Base-by-base conservation (phyloP, 2,329 filamentous ascomycete species). In the Aspergillus persii region DNA sequence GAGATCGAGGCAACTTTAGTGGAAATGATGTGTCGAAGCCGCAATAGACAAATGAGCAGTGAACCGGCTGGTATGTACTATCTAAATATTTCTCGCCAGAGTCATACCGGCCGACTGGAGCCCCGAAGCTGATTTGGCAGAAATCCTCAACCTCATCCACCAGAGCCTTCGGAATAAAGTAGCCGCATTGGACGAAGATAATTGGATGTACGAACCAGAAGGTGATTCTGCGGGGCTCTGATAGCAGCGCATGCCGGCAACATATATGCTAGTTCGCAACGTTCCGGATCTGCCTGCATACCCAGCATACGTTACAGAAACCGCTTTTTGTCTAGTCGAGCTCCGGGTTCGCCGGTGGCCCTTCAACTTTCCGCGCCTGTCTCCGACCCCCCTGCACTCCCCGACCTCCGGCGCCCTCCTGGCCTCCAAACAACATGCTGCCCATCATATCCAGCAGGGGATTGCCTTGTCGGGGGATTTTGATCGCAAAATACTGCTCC, bases 371-470 rank as follows among this genome's bases (percentile, higher is more conserved):
- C 71, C 77, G 83, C 47, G 76, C 71, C 59, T 80, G 63, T 33
- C 55, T 61, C 55, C 64, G 68, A n/a, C 64, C 18, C 9, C 44
- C 61, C 60, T 74, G 73, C 30, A 69, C 62, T 51, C 66, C 65
- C 33, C 78, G 79, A 56, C 74, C 71, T 44, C 69, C 74, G 36
- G 73, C 71, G 52, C 77, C 74, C 41, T 65, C 67, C 26, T 83
- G 84, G 29, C 83, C 89, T 23, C 92, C 92, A 52, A 93, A 93
- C 70, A 99, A 90, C 82, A 99, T 86, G 63, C 87, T 93, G 51
- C 92, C 93, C 90, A 99, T 96, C 93, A 99, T 98, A 74, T 99
- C 95, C 77, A 98, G 86, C 75, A 99, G 81, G 3, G 93, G 93
- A 75, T 98, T 98, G 64, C 89, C 90, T 80, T 96, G 92, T 69